phyloP scores from a whole-genome alignment of 306 rosid species.

The Begonia loranthoides region DNA sequence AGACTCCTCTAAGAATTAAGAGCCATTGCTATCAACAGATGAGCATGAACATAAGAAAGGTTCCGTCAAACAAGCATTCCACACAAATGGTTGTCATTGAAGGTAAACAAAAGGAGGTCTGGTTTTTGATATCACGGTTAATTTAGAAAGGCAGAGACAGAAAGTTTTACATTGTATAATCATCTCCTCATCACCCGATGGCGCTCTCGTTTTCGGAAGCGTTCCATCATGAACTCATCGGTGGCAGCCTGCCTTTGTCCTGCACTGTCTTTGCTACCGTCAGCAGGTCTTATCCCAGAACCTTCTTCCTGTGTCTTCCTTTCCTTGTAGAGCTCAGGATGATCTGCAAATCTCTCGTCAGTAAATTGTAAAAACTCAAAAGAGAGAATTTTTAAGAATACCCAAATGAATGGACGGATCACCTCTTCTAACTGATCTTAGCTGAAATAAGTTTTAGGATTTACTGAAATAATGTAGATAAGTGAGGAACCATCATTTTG shows the following conservation, averaged over 20 bases:
- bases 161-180: neutral
- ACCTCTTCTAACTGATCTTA: too few relatives aligned
- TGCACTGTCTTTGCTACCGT: slow-evolving; percentile 36
- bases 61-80: too few relatives aligned
- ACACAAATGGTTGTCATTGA: too few relatives aligned
- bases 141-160: too few relatives aligned
- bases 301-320: slow-evolving; percentile 50
- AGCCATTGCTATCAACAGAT: too few relatives aligned
- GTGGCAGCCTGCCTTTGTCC: slow-evolving; percentile 94
- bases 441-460: neutral
- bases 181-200: slow-evolving; percentile 78
- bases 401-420: too few relatives aligned
- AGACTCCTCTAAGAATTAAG: too few relatives aligned
- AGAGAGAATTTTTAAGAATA: too few relatives aligned
- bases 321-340: slow-evolving; percentile 91
- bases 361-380: slow-evolving; percentile 9
- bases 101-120: too few relatives aligned
- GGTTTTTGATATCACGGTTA: too few relatives aligned
- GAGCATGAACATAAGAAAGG: too few relatives aligned
- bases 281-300: slow-evolving; percentile 45
- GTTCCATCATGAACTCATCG: slow-evolving; percentile 83
- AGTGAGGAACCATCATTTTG: slow-evolving; percentile 2
- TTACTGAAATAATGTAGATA: neutral
- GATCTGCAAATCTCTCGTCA: slow-evolving; percentile 42
- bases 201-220: slow-evolving; percentile 94